phyloP scores from a whole-genome alignment of 805 yeast species.

The Candida sithepensis region DNA sequence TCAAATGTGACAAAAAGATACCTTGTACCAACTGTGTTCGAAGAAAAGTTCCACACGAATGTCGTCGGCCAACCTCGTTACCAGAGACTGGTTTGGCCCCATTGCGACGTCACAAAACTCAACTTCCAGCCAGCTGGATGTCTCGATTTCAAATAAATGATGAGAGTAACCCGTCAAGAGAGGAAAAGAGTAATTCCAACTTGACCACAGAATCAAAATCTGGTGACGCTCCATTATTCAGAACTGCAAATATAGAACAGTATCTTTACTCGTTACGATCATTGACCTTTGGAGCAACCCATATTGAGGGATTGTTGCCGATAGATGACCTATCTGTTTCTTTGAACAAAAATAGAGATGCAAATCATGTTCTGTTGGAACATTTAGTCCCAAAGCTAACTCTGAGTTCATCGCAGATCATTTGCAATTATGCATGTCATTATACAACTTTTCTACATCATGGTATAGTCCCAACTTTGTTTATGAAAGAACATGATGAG shows the following conservation, averaged over 20 bases:
- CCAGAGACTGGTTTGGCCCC: neutral
- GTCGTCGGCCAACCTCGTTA: conserved; percentile 12
- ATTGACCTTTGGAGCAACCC: conserved; percentile 21
- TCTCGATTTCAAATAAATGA: neutral
- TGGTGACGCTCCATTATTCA: conserved; percentile 6
- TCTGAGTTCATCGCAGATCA: conserved; percentile 10
- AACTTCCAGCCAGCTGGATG: neutral
- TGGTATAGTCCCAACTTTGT: conserved; percentile 19
- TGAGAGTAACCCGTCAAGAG: neutral
- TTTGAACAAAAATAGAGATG: conserved; percentile 8
- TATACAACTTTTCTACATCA: conserved; percentile 24
- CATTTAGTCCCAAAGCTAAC: conserved; percentile 8
- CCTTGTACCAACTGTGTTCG: conserved; percentile 22
- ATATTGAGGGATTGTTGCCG: conserved; percentile 19
- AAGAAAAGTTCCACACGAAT: conserved; percentile 15
- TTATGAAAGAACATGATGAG: conserved; percentile 20
- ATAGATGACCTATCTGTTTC: conserved; percentile 8
- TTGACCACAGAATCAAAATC: conserved; percentile 1
- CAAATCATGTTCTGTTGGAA: conserved; percentile 6
- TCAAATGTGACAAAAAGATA: conserved; percentile 23
- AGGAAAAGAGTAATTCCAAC: neutral
- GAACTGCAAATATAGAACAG: conserved; percentile 17
- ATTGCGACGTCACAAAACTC: neutral
- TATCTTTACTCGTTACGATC: conserved; percentile 20
- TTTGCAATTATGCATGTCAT: conserved; percentile 22